Evolutionary conservation across 2,329 filamentous ascomycete genomes (phyloP).

Genomic region (Rhynchosporium secalis): DNA sequence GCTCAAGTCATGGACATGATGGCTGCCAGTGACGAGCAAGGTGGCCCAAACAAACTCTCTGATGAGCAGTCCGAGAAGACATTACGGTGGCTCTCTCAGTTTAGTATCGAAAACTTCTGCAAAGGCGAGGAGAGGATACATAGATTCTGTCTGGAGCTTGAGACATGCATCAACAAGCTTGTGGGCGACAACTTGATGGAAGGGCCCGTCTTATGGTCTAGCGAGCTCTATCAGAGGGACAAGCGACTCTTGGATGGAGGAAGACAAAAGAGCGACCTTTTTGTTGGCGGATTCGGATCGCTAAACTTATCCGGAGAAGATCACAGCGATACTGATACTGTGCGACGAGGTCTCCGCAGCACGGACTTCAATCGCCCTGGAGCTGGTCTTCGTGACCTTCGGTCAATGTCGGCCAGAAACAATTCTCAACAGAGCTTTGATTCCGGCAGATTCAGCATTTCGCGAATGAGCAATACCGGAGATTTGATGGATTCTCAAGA

Average conservation of each 20-base stretch:
- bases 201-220: constrained; percentile 88
- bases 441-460: constrained; percentile 63
- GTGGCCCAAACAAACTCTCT: constrained; percentile 92
- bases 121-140: constrained; percentile 93
- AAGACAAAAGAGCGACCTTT: constrained; percentile 50
- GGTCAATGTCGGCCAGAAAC: constrained; percentile 60
- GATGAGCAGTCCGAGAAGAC: constrained; percentile 92
- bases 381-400: constrained; percentile 57
- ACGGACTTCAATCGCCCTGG: constrained; percentile 44
- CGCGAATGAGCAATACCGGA: constrained; percentile 56
- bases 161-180: constrained; percentile 80
- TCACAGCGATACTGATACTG: constrained; percentile 32
- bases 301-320: constrained; percentile 51
- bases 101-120: constrained; percentile 88
- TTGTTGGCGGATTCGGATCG: constrained; percentile 48
- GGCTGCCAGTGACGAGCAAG: constrained; percentile 78
- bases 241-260: constrained; percentile 54
- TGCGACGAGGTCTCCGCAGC: constrained; percentile 41
- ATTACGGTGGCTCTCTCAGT: constrained; percentile 75
- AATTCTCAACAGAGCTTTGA: constrained; percentile 70
- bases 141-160: constrained; percentile 86
- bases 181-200: constrained; percentile 82
- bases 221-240: constrained; percentile 81
- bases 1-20: constrained; percentile 85
- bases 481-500: constrained; percentile 71